phyloP scores from a whole-genome alignment of 768 basidiomycete genomes.

The Pisolithus microcarpus region DNA sequence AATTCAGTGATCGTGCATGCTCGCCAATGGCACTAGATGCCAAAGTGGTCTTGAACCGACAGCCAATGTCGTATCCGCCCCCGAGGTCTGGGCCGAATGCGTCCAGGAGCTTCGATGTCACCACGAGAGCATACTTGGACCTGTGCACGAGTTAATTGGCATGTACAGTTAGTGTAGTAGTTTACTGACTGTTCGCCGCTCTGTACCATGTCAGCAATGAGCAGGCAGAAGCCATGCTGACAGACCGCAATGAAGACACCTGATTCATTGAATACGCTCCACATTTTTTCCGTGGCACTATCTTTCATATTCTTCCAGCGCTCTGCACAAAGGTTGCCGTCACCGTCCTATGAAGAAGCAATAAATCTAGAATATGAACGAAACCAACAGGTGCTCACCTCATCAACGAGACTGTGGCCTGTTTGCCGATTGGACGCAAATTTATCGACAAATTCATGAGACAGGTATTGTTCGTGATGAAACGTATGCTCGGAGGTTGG shows the following conservation, averaged over 20 bases:
- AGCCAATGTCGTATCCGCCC: constrained; percentile 19
- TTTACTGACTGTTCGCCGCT: constrained; percentile 10
- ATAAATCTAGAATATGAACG: too few species aligned
- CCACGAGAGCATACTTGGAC: constrained; percentile 15
- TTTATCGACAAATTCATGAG: not conserved
- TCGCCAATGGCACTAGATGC: constrained; percentile 5
- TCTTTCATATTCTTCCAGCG: too few species aligned
- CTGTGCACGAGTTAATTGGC: not conserved
- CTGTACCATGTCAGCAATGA: constrained; percentile 18
- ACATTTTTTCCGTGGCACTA: not conserved
- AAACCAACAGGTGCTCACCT: too few species aligned
- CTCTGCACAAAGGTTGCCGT: too few species aligned
- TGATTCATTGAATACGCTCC: constrained; percentile 1
- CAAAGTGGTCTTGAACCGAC: not conserved
- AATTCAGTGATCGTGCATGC: not conserved
- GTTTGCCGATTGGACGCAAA: too few species aligned
- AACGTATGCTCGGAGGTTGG: too few species aligned
- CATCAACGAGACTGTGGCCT: too few species aligned
- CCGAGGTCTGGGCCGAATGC: constrained; percentile 4
- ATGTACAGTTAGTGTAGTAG: not conserved
- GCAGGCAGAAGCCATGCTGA: constrained; percentile 17
- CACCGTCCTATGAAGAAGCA: too few species aligned
- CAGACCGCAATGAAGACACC: constrained; percentile 17
- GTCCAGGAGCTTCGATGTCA: constrained; percentile 6
- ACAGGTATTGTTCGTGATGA: not conserved